A percentile compares a stretch with the other conserved stretches of the same genome.
phyloP scores from a whole-genome alignment of 2,329 filamentous ascomycete genomes.

The Onygena corvina region DNA sequence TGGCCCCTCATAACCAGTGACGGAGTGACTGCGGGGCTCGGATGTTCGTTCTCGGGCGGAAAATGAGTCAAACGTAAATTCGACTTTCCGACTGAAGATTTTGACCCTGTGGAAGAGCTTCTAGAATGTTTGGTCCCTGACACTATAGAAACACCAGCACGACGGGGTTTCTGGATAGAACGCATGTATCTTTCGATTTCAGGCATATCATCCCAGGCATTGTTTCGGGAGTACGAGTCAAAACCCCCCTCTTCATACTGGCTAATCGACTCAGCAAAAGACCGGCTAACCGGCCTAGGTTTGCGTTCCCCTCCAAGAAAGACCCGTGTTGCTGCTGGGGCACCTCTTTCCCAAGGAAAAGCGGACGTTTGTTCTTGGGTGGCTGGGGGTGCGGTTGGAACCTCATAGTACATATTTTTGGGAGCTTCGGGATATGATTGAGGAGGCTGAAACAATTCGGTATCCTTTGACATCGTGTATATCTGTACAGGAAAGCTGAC shows the following conservation, averaged over 20 bases:
- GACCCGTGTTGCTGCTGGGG: slow-evolving; percentile 46
- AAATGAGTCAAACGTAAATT: slow-evolving; percentile 74
- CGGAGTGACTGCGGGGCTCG: slow-evolving; percentile 81
- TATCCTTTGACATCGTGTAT: slow-evolving; percentile 74
- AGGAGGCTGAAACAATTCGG: slow-evolving; percentile 64
- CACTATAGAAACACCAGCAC: slow-evolving; percentile 33
- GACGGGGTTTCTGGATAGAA: slow-evolving; percentile 53
- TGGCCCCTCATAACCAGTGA: slow-evolving; percentile 57
- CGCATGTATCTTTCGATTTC: slow-evolving; percentile 83
- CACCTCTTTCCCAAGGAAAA: slow-evolving; percentile 79
- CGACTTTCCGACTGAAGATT: slow-evolving; percentile 32
- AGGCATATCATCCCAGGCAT: slow-evolving; percentile 87
- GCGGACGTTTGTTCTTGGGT: slow-evolving; percentile 53
- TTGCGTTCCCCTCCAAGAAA: slow-evolving; percentile 27
- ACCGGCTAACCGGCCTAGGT: slow-evolving; percentile 1
- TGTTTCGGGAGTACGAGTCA: slow-evolving; percentile 40
- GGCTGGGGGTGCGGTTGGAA: slow-evolving; percentile 50
- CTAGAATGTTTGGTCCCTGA: slow-evolving; percentile 11
- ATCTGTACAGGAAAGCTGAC: slow-evolving; percentile 64
- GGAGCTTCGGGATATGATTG: slow-evolving; percentile 68
- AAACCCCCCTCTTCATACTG: not conserved
- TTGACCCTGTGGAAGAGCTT: slow-evolving; percentile 16
- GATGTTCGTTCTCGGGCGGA: slow-evolving; percentile 66
- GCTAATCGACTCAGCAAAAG: not conserved
- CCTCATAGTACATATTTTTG: slow-evolving; percentile 75